phyloP scores from a whole-genome alignment of 163 green algal species.

The Dunaliella salina region DNA sequence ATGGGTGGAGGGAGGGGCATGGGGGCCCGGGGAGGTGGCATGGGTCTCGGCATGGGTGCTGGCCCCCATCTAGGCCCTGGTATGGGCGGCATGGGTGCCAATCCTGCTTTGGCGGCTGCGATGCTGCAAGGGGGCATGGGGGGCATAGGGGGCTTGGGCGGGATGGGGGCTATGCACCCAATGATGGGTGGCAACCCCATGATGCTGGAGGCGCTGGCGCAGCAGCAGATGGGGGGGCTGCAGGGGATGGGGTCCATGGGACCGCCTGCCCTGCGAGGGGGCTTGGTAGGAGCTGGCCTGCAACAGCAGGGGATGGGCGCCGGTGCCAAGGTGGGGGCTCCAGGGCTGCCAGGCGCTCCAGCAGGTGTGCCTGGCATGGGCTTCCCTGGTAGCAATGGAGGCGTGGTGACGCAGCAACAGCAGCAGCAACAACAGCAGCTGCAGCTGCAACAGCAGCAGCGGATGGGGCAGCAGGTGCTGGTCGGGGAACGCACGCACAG shows the following conservation, averaged over 20 bases:
- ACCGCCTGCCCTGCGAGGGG: too few relatives aligned
- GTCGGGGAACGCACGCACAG: neutral
- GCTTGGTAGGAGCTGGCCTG: neutral
- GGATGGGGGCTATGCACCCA: neutral
- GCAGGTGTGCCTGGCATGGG: too few relatives aligned
- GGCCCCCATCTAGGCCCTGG: neutral
- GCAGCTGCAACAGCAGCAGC: slow-evolving; percentile 4
- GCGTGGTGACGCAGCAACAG: neutral
- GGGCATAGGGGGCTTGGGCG: neutral
- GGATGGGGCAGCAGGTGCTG: slow-evolving; percentile 4
- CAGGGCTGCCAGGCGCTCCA: too few relatives aligned
- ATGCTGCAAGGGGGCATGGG: slow-evolving; percentile 2
- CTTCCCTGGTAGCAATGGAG: too few relatives aligned
- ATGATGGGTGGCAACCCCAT: slow-evolving; percentile 3
- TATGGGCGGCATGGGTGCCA: neutral
- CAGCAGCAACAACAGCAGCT: slow-evolving; percentile 15
- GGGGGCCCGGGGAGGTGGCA: neutral
- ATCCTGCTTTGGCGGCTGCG: too few relatives aligned
- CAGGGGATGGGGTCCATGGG: neutral
- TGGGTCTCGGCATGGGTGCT: neutral
- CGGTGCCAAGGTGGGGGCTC: neutral
- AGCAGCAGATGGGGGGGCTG: slow-evolving; percentile 1
- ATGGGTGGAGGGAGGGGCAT: neutral
- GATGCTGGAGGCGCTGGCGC: neutral
- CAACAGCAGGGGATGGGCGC: neutral